Percentiles rank a stretch among this genome's conserved stretches.
Evolutionary conservation across 225 moss, liverwort and hornwort species (phyloP).

Genomic region (Polytrichum commune): DNA sequence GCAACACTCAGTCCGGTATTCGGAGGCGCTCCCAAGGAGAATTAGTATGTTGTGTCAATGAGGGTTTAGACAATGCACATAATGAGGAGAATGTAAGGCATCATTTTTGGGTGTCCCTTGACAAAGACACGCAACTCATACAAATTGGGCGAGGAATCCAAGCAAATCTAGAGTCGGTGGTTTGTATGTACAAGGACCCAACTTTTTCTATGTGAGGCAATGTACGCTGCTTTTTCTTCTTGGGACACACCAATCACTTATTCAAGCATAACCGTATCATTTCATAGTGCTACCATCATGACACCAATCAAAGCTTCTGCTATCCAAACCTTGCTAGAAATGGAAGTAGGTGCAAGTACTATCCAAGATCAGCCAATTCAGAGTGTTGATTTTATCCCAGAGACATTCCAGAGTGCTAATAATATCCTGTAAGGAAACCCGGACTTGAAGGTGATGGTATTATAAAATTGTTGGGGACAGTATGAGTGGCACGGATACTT

Average conservation of each 20-base stretch:
- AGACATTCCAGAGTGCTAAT: no score
- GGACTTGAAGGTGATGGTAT: no score
- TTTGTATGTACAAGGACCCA: constrained; percentile 3
- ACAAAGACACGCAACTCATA: background rate
- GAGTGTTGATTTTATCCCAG: no score
- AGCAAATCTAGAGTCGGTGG: background rate
- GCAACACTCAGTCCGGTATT: background rate
- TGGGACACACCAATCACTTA: background rate
- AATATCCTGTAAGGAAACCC: no score
- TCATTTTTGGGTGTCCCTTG: background rate
- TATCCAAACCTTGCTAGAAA: no score
- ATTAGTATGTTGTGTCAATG: background rate
- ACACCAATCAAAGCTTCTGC: no score
- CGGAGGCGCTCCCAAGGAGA: background rate
- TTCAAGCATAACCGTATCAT: background rate
- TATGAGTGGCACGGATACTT: background rate
- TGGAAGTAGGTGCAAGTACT: no score
- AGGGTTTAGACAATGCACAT: background rate
- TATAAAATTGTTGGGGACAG: background rate
- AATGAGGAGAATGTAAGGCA: background rate
- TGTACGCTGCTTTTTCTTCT: background rate
- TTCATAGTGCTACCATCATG: no score
- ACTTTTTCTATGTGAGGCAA: background rate
- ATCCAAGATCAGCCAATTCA: no score
- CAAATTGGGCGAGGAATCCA: constrained; percentile 1